Conservation (phyloP, 306 rosid species). For the Rosa persica region DNA sequence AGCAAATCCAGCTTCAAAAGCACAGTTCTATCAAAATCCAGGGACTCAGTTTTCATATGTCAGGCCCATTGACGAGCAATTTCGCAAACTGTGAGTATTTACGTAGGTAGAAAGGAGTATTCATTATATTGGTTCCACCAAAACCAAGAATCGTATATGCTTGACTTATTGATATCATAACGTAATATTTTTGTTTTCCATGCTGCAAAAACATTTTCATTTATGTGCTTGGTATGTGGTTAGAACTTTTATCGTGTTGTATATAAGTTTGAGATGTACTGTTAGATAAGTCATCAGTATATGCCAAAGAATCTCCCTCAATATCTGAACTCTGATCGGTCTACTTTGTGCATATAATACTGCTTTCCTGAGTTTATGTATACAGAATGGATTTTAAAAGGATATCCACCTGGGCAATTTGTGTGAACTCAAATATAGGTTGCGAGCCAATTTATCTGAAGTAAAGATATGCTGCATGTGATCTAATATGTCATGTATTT, state of each 20-base stretch:
- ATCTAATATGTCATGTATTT: conserved; percentile 5
- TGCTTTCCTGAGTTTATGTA: not conserved
- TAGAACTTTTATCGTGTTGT: not conserved
- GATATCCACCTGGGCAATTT: not conserved
- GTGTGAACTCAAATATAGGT: not conserved
- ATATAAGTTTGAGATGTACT: not conserved
- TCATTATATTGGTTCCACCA: conserved; percentile 7
- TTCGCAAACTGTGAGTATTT: conserved; percentile 54
- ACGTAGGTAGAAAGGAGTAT: not conserved
- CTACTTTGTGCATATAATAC: not conserved
- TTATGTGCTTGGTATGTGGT: not conserved
- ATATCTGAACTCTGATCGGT: not conserved
- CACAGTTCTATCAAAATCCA: conserved; percentile 42
- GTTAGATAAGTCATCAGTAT: not conserved
- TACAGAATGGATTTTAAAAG: not conserved
- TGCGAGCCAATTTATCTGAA: not conserved
- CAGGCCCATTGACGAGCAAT: conserved; percentile 53
- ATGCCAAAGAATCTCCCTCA: not conserved
- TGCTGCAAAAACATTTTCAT: not conserved
- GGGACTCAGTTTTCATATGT: conserved; percentile 52
- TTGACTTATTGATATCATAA: not conserved
- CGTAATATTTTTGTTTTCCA: not conserved
- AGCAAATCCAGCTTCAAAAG: conserved; percentile 46
- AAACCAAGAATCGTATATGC: not conserved
- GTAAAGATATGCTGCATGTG: not conserved